Percentiles rank a stretch among this genome's conserved stretches.
Conservation (phyloP, 2,329 filamentous ascomycete genomes). For the Catunica adiposa region DNA sequence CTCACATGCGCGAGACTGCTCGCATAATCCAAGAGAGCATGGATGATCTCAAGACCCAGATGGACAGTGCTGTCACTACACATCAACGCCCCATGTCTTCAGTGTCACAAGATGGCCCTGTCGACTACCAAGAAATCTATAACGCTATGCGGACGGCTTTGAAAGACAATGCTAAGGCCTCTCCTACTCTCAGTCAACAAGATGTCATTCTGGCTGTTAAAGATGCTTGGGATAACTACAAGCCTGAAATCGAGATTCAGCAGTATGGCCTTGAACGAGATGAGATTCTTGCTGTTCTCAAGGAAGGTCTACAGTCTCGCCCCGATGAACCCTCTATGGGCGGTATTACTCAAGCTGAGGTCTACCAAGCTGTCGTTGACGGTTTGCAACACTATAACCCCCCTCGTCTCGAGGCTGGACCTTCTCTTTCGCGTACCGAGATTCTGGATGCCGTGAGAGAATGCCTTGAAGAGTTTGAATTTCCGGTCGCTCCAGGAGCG, state of each 20-base stretch:
- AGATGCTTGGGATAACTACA: constrained; percentile 87
- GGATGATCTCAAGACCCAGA: constrained; percentile 65
- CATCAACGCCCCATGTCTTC: constrained; percentile 52
- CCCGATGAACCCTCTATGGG: constrained; percentile 31
- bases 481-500: constrained; percentile 44
- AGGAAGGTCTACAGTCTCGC: constrained; percentile 71
- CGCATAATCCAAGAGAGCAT: constrained; percentile 67
- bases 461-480: constrained; percentile 72
- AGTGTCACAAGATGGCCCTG: constrained; percentile 39
- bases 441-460: constrained; percentile 71
- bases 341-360: constrained; percentile 63
- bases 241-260: constrained; percentile 80
- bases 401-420: constrained; percentile 47
- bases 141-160: constrained; percentile 65
- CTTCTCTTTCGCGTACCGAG: constrained; percentile 61
- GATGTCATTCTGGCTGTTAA: constrained; percentile 75
- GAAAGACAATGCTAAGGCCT: constrained; percentile 36
- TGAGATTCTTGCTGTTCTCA: constrained; percentile 72
- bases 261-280: constrained; percentile 82
- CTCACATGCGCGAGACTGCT: constrained; percentile 29
- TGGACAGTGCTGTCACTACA: constrained; percentile 64
- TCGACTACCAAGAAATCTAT: constrained; percentile 76
- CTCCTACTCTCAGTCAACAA: constrained; percentile 48
- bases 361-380: constrained; percentile 71
- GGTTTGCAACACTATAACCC: constrained; percentile 67